Conservation (phyloP, 495 filamentous ascomycete genomes). For the Thozetella sp. region DNA sequence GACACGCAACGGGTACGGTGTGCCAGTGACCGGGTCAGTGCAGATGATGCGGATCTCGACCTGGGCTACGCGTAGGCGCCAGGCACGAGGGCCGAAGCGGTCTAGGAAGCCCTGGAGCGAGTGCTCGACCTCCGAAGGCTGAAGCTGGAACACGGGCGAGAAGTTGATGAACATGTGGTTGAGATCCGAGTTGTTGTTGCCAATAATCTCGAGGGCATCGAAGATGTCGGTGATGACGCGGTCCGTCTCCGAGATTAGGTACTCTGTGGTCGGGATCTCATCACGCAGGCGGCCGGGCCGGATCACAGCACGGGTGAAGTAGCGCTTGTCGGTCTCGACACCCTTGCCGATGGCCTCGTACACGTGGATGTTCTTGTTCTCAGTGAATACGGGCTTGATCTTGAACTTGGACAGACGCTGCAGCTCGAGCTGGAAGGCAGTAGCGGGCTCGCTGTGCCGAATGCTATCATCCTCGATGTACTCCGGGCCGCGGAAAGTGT, state of each 20-base stretch:
- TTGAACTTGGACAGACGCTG: constrained; percentile 93
- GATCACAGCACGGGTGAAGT: constrained; percentile 95
- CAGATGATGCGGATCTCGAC: constrained; percentile 98
- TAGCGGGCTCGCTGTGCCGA: constrained; percentile 92
- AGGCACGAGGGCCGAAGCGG: constrained; percentile 91
- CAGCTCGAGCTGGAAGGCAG: constrained; percentile 97
- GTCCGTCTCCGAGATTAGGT: constrained; percentile 96
- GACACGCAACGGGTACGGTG: constrained; percentile 91
- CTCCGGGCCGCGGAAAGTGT: constrained; percentile 90
- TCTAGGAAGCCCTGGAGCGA: constrained; percentile 95
- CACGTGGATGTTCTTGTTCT: constrained; percentile 98
- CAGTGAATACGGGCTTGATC: constrained; percentile 97
- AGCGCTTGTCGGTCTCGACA: constrained; percentile 92
- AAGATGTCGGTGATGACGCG: constrained; percentile 96
- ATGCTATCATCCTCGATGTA: constrained; percentile 93
- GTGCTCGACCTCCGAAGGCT: constrained; percentile 89
- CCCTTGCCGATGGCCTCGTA: constrained; percentile 96
- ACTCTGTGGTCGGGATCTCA: constrained; percentile 96
- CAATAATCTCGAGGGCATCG: constrained; percentile 96
- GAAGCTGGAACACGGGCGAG: constrained; percentile 88
- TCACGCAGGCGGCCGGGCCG: constrained; percentile 90
- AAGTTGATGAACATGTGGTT: constrained; percentile 99
- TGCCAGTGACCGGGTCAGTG: constrained; percentile 81
- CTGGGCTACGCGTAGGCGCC: constrained; percentile 95
- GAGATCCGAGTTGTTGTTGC: constrained; percentile 98